phyloP scores from a whole-genome alignment of 169 alveolate species.

The Eimeria zaria region DNA sequence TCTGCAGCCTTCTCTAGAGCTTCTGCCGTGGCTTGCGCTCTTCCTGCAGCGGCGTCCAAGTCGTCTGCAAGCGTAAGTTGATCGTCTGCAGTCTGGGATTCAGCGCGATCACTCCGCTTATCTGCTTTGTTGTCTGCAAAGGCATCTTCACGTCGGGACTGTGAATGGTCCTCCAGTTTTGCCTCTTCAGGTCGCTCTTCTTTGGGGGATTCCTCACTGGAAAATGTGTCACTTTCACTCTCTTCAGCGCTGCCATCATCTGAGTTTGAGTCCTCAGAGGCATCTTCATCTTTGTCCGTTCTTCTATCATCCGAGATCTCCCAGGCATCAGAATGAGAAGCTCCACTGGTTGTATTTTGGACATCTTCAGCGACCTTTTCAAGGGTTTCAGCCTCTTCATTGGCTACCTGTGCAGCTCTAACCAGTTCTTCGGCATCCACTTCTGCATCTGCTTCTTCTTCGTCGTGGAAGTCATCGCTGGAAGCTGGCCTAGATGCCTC shows the following conservation, averaged over 20 bases:
- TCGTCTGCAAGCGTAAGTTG: slow-evolving; percentile 28
- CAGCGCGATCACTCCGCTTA: background rate
- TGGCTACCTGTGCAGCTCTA: slow-evolving; percentile 7
- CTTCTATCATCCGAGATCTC: background rate
- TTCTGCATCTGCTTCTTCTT: background rate
- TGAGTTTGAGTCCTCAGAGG: background rate
- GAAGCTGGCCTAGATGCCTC: background rate
- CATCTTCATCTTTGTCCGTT: background rate
- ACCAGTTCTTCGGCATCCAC: background rate
- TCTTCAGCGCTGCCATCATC: background rate
- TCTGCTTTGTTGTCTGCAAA: background rate
- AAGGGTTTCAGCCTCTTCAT: slow-evolving; percentile 5
- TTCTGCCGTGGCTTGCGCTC: slow-evolving; percentile 41
- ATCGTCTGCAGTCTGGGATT: background rate
- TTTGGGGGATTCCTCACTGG: background rate
- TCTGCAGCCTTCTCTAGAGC: slow-evolving; percentile 54
- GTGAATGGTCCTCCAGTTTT: background rate
- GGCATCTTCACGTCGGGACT: background rate
- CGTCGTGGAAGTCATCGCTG: background rate
- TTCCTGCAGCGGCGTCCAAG: slow-evolving; percentile 37
- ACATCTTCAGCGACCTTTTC: slow-evolving; percentile 6
- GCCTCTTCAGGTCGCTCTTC: background rate
- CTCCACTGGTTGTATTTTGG: background rate
- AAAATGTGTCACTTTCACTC: background rate
- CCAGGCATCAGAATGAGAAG: background rate